phyloP scores from a whole-genome alignment of 1,139 yeast genomes.

The Taphrina sp. region DNA sequence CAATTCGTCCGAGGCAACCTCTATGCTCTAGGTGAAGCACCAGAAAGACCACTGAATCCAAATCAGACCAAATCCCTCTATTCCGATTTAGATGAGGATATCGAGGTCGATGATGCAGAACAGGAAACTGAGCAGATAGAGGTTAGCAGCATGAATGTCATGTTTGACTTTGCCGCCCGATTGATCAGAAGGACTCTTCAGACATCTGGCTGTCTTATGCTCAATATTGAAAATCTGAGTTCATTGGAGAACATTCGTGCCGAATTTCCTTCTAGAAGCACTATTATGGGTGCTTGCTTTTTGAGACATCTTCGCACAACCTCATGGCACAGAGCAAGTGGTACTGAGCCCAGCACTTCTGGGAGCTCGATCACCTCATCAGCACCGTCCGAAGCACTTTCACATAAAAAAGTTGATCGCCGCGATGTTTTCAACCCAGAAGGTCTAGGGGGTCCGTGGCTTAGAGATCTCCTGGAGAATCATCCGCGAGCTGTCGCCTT shows the following conservation, averaged over 20 bases:
- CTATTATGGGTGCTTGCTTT: conserved; percentile 22
- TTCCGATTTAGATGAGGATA: conserved; percentile 17
- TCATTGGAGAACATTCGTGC: conserved; percentile 16
- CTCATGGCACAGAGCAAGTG: neutral
- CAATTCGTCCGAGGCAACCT: conserved; percentile 20
- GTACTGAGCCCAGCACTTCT: neutral
- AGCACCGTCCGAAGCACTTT: neutral
- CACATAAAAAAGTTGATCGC: neutral
- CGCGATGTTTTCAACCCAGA: conserved; percentile 4
- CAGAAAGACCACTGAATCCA: neutral
- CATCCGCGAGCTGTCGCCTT: conserved; percentile 9
- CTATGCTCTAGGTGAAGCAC: neutral
- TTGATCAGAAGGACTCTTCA: conserved; percentile 11
- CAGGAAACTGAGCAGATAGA: conserved; percentile 14
- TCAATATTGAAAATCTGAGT: conserved; percentile 13
- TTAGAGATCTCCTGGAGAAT: conserved; percentile 14
- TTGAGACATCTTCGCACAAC: conserved; percentile 8
- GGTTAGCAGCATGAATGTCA: conserved; percentile 14
- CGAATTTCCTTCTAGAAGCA: conserved; percentile 13
- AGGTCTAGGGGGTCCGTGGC: conserved; percentile 20
- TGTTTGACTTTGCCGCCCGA: conserved; percentile 15
- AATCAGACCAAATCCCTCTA: neutral
- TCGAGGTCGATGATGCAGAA: conserved; percentile 23
- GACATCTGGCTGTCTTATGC: conserved; percentile 7
- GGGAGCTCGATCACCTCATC: neutral